These are phyloP conservation scores for Oropetium thomaeum DNA, from an alignment of 176 grass and related monocot genomes.

Conservation along the genomic window DNA sequence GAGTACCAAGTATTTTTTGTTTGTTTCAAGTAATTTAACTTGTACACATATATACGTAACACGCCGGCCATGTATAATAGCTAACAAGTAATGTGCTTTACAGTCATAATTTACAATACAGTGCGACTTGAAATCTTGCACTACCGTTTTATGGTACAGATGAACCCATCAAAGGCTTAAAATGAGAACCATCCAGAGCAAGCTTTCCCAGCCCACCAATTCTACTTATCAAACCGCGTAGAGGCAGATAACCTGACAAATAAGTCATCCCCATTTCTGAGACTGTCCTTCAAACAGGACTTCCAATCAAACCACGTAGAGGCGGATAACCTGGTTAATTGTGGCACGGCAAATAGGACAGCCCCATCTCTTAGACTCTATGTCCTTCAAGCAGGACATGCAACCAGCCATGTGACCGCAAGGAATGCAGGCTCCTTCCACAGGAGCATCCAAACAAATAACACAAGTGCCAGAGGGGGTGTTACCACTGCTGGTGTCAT, in stretches of 20 bases:
- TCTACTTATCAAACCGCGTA: conserved; percentile 72
- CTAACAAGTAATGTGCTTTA: not conserved
- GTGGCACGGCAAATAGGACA: conserved; percentile 91
- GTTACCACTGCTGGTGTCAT: conserved; percentile 21
- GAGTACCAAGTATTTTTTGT: not conserved
- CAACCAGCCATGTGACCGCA: conserved; percentile 99
- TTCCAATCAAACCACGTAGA: conserved; percentile 95
- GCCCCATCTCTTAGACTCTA: conserved; percentile 77
- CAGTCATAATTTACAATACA: conserved; percentile 22
- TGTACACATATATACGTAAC: conserved; percentile 20
- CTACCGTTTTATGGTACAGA: not conserved
- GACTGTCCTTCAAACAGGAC: conserved; percentile 78
- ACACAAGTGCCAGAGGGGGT: conserved; percentile 55
- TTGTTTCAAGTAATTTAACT: not conserved
- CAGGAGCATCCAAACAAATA: conserved; percentile 89
- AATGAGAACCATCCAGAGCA: not conserved
- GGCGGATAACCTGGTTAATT: conserved; percentile 76
- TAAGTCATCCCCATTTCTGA: conserved; percentile 84
- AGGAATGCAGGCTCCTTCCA: conserved; percentile 92
- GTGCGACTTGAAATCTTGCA: not conserved
- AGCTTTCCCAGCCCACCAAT: not conserved
- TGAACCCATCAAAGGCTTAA: conserved; percentile 8
- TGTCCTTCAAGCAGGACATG: conserved; percentile 89
- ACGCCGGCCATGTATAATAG: not conserved
- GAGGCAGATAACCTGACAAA: conserved; percentile 88